These are phyloP conservation scores for Malus hybrid DNA, from an alignment of 331 rosid genomes.

Conservation along the genomic window DNA sequence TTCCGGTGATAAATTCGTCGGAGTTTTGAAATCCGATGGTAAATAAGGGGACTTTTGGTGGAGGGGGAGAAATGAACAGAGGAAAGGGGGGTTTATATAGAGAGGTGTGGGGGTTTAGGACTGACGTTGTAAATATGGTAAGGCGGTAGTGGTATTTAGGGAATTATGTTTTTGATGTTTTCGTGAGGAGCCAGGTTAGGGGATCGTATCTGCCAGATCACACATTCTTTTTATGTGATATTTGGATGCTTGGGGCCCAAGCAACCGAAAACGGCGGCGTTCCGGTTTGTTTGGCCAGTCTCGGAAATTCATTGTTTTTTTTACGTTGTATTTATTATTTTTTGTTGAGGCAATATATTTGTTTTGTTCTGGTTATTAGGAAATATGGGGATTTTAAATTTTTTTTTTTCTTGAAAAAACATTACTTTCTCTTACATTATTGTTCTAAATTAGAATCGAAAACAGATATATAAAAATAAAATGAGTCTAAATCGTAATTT, in stretches of 20 bases:
- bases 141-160: conserved; percentile 24
- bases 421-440: too few relatives aligned
- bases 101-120: conserved; percentile 15
- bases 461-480: too few relatives aligned
- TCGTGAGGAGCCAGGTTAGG: not conserved
- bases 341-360: too few relatives aligned
- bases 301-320: too few relatives aligned
- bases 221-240: not conserved
- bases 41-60: not conserved
- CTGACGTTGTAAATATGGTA: conserved; percentile 3
- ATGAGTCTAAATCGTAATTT: too few relatives aligned
- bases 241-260: conserved; percentile 12
- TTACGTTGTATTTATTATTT: too few relatives aligned
- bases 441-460: too few relatives aligned
- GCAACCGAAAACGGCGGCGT: conserved; percentile 3
- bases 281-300: not conserved
- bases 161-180: not conserved
- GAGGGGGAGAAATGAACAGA: not conserved
- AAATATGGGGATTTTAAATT: too few relatives aligned
- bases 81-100: conserved; percentile 16
- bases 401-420: too few relatives aligned
- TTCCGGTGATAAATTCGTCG: not conserved
- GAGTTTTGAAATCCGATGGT: not conserved
- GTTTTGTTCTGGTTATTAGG: too few relatives aligned
- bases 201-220: conserved; percentile 1